phyloP scores from a whole-genome alignment of 164 flowering plant genomes.

The Stephania yunnanensis region DNA sequence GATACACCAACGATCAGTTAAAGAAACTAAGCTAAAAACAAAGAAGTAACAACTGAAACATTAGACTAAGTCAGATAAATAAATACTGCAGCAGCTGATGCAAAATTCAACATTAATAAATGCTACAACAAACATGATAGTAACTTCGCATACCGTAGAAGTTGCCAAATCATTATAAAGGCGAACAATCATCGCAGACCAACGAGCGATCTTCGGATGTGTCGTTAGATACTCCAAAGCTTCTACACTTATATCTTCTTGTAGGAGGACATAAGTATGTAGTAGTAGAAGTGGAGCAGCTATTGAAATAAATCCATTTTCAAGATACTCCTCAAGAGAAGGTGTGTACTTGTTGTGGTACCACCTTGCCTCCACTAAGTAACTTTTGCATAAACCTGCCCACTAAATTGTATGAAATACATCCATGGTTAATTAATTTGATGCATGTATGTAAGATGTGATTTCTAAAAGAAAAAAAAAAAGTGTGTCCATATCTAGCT shows the following conservation, averaged over 20 bases:
- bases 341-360: constrained; percentile 23
- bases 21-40: too few relatives aligned
- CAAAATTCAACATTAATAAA: too few relatives aligned
- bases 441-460: too few relatives aligned
- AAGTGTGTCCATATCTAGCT: too few relatives aligned
- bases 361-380: constrained; percentile 45
- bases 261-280: constrained; percentile 25
- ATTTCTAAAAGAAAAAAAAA: background rate
- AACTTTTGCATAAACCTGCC: constrained; percentile 39
- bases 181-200: constrained; percentile 30
- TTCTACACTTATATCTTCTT: constrained; percentile 1
- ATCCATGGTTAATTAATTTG: background rate
- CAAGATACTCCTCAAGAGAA: constrained; percentile 35
- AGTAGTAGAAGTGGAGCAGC: constrained; percentile 18
- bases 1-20: too few relatives aligned
- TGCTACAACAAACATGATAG: background rate
- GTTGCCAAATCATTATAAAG: constrained; percentile 36
- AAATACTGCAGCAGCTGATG: too few relatives aligned
- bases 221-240: constrained; percentile 10
- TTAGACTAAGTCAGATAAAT: too few relatives aligned
- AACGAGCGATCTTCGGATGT: constrained; percentile 19
- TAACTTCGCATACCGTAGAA: constrained; percentile 27
- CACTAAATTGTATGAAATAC: constrained; percentile 25
- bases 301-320: constrained; percentile 35
- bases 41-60: too few relatives aligned